Percentiles rank a stretch among this genome's conserved stretches.
These are phyloP conservation scores for Claviceps purpurea DNA, from an alignment of 2,329 filamentous ascomycete genomes.

Conservation along the genomic window DNA sequence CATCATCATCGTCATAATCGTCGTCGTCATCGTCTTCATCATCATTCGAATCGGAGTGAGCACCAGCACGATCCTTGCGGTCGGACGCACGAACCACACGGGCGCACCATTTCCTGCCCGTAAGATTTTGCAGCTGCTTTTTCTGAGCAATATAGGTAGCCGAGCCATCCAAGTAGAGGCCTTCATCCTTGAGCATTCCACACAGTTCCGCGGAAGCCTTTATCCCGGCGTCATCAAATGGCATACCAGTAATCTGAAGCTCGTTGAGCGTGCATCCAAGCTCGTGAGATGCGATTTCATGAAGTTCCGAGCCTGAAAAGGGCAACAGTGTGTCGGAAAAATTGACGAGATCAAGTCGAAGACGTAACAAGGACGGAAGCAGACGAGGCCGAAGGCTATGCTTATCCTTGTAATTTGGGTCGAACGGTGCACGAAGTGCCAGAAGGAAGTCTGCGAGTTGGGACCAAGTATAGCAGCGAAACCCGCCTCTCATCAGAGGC, in stretches of 20 bases:
- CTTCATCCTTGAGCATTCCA: conserved; percentile 40
- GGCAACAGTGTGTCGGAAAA: conserved; percentile 33
- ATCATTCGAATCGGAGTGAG: too few species aligned
- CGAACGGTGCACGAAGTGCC: conserved; percentile 36
- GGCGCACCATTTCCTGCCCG: conserved; percentile 25
- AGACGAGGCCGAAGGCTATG: conserved; percentile 26
- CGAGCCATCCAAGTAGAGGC: conserved; percentile 33
- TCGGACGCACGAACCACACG: conserved; percentile 34
- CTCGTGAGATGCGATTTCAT: conserved; percentile 40
- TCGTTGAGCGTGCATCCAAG: conserved; percentile 40
- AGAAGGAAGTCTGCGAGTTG: conserved; percentile 39
- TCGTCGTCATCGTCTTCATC: conserved; percentile 6
- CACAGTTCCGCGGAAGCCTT: conserved; percentile 33
- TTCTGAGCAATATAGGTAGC: conserved; percentile 29
- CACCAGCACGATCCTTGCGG: conserved; percentile 13
- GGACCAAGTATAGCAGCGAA: conserved; percentile 41
- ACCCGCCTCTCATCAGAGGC: conserved; percentile 34
- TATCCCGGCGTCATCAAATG: conserved; percentile 33
- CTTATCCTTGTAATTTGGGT: conserved; percentile 25
- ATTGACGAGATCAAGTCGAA: conserved; percentile 42
- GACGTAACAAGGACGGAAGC: conserved; percentile 30
- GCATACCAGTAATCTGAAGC: conserved; percentile 38
- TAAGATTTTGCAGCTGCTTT: conserved; percentile 25
- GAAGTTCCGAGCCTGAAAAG: conserved; percentile 32
- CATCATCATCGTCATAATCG: conserved; percentile 14